These are phyloP conservation scores for Rhizomucor pusillus DNA, from an alignment of 371 early-diverging fungal genomes.

Conservation along the genomic window DNA sequence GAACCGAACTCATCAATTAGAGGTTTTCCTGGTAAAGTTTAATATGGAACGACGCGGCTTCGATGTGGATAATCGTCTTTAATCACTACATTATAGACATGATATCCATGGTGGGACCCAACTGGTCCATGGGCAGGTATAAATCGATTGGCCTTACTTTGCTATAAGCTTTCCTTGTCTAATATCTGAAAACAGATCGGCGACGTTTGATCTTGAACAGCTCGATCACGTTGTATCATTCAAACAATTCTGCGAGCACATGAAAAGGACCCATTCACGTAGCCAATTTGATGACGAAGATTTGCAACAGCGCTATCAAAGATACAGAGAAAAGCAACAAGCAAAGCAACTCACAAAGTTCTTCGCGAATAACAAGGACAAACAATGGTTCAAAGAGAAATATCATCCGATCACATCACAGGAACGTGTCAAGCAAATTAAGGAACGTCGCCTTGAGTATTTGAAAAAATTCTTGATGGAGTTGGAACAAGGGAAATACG, in stretches of 20 bases:
- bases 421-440: conserved; percentile 55
- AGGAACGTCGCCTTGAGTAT: conserved; percentile 51
- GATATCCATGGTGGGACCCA: conserved; percentile 11
- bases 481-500: conserved; percentile 71
- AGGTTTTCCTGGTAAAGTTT: conserved; percentile 1
- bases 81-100: not conserved
- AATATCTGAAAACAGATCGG: conserved; percentile 10
- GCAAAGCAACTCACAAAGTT: conserved; percentile 68
- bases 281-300: conserved; percentile 76
- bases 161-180: not conserved
- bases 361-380: conserved; percentile 75
- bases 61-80: no score
- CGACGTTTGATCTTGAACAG: conserved; percentile 69
- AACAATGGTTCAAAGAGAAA: conserved; percentile 92
- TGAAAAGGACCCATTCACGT: conserved; percentile 49
- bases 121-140: conserved; percentile 33
- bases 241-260: conserved; percentile 77
- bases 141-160: not conserved
- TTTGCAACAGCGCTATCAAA: conserved; percentile 70
- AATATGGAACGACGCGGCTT: no score
- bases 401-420: conserved; percentile 74
- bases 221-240: conserved; percentile 77
- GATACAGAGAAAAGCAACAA: conserved; percentile 77
- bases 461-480: conserved; percentile 61
- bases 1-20: conserved; percentile 20